A percentile compares a stretch with the other conserved stretches of the same genome.
Evolutionary conservation across 2,329 filamentous ascomycete species (phyloP).

Genomic region (Fusarium subglutinans): DNA sequence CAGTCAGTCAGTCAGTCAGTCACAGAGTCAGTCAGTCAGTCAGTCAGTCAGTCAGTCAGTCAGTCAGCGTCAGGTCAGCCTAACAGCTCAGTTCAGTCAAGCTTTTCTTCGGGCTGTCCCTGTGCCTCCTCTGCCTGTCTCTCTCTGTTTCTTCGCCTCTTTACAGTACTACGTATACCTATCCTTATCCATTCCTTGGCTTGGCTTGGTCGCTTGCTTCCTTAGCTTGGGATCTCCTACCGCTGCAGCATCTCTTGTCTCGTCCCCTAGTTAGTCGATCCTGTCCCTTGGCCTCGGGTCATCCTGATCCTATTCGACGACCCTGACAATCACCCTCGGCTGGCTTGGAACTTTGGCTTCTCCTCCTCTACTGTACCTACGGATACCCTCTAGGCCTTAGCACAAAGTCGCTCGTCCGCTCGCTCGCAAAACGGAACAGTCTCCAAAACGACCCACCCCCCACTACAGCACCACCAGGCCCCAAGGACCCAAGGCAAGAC

Average conservation of each 20-base stretch:
- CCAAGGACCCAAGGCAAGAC: conserved; percentile 34
- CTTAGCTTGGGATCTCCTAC: conserved; percentile 5
- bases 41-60: not conserved
- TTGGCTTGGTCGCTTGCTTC: conserved; percentile 5
- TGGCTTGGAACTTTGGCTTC: conserved; percentile 25
- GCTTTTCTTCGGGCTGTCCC: conserved; percentile 9
- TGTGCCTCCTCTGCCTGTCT: not conserved
- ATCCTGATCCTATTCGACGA: conserved; percentile 19
- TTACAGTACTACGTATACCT: not conserved
- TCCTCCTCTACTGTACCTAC: not conserved
- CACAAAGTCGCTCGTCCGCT: conserved; percentile 22
- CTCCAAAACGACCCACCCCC: conserved; percentile 42
- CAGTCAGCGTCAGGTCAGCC: not conserved
- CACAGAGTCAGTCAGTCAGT: not conserved
- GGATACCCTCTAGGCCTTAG: not conserved
- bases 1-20: not conserved
- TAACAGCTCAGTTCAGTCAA: conserved; percentile 10
- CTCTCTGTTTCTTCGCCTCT: conserved; percentile 3
- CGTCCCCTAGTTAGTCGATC: conserved; percentile 14
- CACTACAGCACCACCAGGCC: conserved; percentile 37
- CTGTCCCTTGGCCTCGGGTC: conserved; percentile 31
- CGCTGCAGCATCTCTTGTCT: conserved; percentile 15
- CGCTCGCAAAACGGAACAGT: conserved; percentile 28
- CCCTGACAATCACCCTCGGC: conserved; percentile 21
- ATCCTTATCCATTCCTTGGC: conserved; percentile 7